Evolutionary conservation across 371 early-diverging fungal species (phyloP).

Genomic region (Rhizopus arrhizus): DNA sequence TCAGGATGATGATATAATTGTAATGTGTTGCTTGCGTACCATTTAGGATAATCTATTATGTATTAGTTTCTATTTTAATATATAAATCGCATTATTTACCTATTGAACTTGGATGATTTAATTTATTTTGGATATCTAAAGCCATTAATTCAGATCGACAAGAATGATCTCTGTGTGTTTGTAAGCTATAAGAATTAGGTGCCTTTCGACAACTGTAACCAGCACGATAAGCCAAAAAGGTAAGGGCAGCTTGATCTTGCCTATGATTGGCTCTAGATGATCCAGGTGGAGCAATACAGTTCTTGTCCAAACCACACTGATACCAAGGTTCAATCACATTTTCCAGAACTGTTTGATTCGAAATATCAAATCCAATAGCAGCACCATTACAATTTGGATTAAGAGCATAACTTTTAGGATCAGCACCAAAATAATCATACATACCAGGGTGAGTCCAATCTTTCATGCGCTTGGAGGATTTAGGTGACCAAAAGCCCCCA

Average conservation of each 20-base stretch:
- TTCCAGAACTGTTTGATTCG: slow-evolving; percentile 39
- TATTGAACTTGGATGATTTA: slow-evolving; percentile 30
- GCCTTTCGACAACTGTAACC: slow-evolving; percentile 24
- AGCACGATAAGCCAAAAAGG: slow-evolving; percentile 45
- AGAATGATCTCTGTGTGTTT: slow-evolving; percentile 31
- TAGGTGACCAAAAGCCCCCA: slow-evolving; percentile 56
- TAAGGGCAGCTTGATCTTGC: slow-evolving; percentile 62
- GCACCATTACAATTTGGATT: slow-evolving; percentile 62
- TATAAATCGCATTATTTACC: slow-evolving; percentile 16
- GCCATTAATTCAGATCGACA: slow-evolving; percentile 28
- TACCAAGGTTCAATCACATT: slow-evolving; percentile 54
- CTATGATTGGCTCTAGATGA: slow-evolving; percentile 57
- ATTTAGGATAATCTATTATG: slow-evolving; percentile 32
- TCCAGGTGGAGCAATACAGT: slow-evolving; percentile 60
- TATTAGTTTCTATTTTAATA: too few species aligned
- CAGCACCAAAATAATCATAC: slow-evolving; percentile 47
- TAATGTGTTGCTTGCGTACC: slow-evolving; percentile 31
- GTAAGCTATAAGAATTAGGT: slow-evolving; percentile 19
- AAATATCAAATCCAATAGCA: slow-evolving; percentile 53
- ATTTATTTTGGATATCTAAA: slow-evolving; percentile 28
- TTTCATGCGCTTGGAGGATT: slow-evolving; percentile 38
- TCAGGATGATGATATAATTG: slow-evolving; percentile 36
- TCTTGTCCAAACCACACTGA: slow-evolving; percentile 49
- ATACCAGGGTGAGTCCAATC: slow-evolving; percentile 57
- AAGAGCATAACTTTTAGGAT: slow-evolving; percentile 33